Evolutionary conservation across 2,329 filamentous ascomycete genomes (phyloP), one percentile per base, ranked within the genome.

Genomic region (Fusarium sublunatum): DNA sequence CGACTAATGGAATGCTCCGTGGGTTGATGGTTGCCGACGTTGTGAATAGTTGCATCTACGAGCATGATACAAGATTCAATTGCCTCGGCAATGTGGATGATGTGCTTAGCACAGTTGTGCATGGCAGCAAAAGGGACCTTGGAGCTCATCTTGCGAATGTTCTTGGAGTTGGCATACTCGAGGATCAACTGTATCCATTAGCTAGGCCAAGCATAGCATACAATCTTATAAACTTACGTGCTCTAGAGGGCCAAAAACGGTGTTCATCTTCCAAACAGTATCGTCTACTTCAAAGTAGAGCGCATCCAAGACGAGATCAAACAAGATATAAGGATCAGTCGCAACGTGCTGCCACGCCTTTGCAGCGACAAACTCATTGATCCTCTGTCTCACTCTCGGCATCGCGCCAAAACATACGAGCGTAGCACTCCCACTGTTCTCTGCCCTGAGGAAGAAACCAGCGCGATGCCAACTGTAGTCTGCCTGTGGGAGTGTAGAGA

Each of bases 51-150:
- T 28, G 53, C 50, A 7, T 74, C 70, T 0, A 69, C 64, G 5
- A 71, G 47, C 68, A 74, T 45, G 10, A 72, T 24, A 19, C 65
- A 72, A 0, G 71, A 70, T 9, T 72, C 69, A 7, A 74, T 66
- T 13, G 70, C 71, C 29, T 73, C 71, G n/a, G 61, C 58, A 3
- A 74, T 64, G 38, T 72, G 67, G 2, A 72, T 66, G n/a, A 72
- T 71, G 38, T 74, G 71, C 43, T 74, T 74, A 50, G 67, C 65
- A 34, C 71, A 72, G 43, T 71, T 70, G 51, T 74, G 71, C 42
- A 73, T 63, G 2, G 68, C 72, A 2, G 68, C 60, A 32, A 74
- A 72, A 5, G 68, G 71, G 2, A 72, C 47, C 36, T 67, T 69
- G 54, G 66, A 66, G 44, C 61, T 72, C 58, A 71, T 67, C 44